Percentiles rank a stretch among this genome's conserved stretches.
Evolutionary conservation across 306 rosid species (phyloP).

Genomic region (Hylodesmum podocarpum): DNA sequence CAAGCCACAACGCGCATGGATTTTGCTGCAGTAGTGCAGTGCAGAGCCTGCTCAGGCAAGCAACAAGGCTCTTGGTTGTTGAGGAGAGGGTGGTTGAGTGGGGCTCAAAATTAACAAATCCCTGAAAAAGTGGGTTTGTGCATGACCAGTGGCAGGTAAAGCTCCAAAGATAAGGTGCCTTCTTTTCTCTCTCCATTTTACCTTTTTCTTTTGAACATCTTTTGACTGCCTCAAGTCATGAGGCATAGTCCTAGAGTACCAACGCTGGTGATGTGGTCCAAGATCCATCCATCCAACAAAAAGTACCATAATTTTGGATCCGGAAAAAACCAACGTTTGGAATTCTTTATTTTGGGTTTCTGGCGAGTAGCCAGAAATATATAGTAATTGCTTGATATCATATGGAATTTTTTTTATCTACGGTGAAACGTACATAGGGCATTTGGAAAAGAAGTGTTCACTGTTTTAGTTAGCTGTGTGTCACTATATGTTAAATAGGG

Average conservation of each 20-base stretch:
- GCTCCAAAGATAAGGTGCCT: conserved; percentile 25
- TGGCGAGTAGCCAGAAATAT: not conserved
- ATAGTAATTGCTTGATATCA: not conserved
- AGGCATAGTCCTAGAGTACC: conserved; percentile 21
- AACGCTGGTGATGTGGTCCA: conserved; percentile 41
- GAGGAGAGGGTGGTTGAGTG: conserved; percentile 18
- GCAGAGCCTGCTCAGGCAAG: conserved; percentile 18
- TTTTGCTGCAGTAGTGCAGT: not conserved
- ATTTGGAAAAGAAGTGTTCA: conserved; percentile 2
- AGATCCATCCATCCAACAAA: conserved; percentile 43
- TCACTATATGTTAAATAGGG: conserved; percentile 24
- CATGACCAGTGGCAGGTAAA: conserved; percentile 39
- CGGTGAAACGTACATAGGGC: not conserved
- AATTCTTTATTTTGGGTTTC: conserved; percentile 16
- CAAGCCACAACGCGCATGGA: conserved; percentile 34
- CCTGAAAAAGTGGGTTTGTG: conserved; percentile 37
- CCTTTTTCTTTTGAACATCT: conserved; percentile 37
- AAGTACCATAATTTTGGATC: conserved; percentile 20
- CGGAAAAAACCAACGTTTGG: not conserved
- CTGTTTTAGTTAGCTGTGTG: conserved; percentile 12
- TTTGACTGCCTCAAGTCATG: conserved; percentile 49
- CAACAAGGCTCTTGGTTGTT: conserved; percentile 29
- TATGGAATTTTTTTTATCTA: not conserved
- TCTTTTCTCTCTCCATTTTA: conserved; percentile 21
- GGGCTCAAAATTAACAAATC: conserved; percentile 34